Base-by-base conservation (phyloP, 2,329 filamentous ascomycete genomes). In the Aplosporella prunicola region DNA sequence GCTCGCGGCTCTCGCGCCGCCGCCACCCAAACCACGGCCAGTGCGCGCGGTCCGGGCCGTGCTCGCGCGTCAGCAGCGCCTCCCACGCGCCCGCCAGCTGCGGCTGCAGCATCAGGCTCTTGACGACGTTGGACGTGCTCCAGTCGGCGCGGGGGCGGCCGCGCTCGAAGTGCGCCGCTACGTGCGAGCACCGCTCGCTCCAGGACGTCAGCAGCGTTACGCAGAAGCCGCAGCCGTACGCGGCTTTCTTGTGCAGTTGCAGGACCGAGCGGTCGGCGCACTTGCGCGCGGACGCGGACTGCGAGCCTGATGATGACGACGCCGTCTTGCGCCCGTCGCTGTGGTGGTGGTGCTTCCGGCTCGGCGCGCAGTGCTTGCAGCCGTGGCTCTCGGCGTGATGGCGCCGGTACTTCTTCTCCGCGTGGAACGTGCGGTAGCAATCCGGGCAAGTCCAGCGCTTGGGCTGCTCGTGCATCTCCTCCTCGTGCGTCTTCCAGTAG, bases 211-310 rank as follows among this genome's bases (percentile, higher is more conserved):
- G 68, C 27, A 80, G 66, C 11, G 70, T 71, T 4, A 72, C 76
- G 48, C 78, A 82, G 57, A 81, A 80, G 17, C 78, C 78, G 45
- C 78, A 82, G 2, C 76, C 78, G 72, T 76, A 82, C 25, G 78
- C 75, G 56, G 74, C 76, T 46, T 76, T 70, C 61, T 79, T 77
- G 43, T 69, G 69, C 43, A 76, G 68, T 36, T 32, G 38, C 11
- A 40, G 38, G 25, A 40, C 32, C 9, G 31, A 10, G 14, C 27
- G 32, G 25, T 40, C 38, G 15, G 38, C 38, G 20, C 38, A 40
- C 4, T 26, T 35, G 23, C 30, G 36, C 7, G 28, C 30, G 17
- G 29, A 24, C 29, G 32, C 22, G 29, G 28, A 29, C 18, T 33
- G 29, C 34, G 16, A 23, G 30, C 36, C 36, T n/a, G 26, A 24